Base-by-base conservation (phyloP, 2,329 filamentous ascomycete genomes). In the Xylariaceae sp. region DNA sequence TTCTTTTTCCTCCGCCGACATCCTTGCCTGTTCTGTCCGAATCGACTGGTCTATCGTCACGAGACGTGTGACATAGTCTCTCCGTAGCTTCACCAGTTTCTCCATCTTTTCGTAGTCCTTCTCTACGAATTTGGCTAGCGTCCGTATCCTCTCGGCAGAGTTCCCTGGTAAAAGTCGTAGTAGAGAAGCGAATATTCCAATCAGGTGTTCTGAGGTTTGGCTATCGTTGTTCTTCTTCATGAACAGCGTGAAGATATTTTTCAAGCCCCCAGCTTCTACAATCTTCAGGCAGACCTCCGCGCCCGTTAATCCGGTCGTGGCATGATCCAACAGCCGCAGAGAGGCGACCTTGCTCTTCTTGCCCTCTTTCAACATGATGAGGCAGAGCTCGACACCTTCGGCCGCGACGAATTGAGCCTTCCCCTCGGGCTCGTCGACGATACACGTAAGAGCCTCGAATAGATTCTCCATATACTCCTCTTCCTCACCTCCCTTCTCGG, bases 391-490 rank as follows among this genome's bases (percentile, higher is more conserved):
- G 9, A 95, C 78, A 29, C 93, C 93, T 67, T 98, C 93, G 2
- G 88, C 89, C 52, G 93, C 87, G 26, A 95, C 60, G 48, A 97
- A 93, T 44, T 87, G 88, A 9, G 67, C 58, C 63, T 96, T 96
- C 4, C 90, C 90, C 4, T 74, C 65, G 0, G 73, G 62, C 44
- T 89, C 85, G 53, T 95, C 87, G 1, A 84, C 85, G 1, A 95
- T 67, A 52, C 87, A 94, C 1, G 87, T 87, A 15, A 97, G 62
- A 2, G 83, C 80, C 57, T 95, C 90, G 61, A 98, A 98, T 1
- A 96, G 61, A 51, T 98, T 95, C 64, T 95, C 89, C 60, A 94
- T 87, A 61, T 87, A 96, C 66, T 98, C 93, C 60, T 95, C 90
- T 63, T 97, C 93, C 38, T 93, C 84, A 24, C 84, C 82, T 44